A percentile compares a stretch with the other conserved stretches of the same genome.
Conservation (phyloP, 2,329 filamentous ascomycete genomes). For the Phyllosticta paracitricarpa region DNA sequence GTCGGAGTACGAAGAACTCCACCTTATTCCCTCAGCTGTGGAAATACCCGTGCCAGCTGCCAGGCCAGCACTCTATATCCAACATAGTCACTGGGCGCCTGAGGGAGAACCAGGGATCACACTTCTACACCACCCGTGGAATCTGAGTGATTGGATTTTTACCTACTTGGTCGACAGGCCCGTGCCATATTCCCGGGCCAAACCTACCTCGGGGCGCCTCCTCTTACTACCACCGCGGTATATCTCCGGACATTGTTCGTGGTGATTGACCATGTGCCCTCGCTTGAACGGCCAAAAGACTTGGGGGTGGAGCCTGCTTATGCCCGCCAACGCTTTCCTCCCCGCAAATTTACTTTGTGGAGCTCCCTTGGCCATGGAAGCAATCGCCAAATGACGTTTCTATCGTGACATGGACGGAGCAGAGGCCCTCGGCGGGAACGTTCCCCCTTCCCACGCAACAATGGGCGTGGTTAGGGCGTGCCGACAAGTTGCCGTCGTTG, state of each 20-base stretch:
- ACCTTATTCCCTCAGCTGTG: not conserved
- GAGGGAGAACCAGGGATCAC: not conserved
- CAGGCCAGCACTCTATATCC: not conserved
- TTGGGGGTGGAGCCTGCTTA: not conserved
- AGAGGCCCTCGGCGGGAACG: not conserved
- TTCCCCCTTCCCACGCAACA: not conserved
- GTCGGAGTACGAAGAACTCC: not conserved
- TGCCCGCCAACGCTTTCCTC: not conserved
- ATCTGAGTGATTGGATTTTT: not conserved
- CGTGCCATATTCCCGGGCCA: not conserved
- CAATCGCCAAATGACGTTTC: not conserved
- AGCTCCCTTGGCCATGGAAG: not conserved
- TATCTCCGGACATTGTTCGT: not conserved
- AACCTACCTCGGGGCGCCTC: not conserved
- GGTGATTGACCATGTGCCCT: not conserved
- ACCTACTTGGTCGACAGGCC: not conserved
- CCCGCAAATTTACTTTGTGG: not conserved
- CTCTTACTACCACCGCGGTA: not conserved
- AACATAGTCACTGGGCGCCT: not conserved
- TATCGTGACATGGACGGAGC: not conserved
- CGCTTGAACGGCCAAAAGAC: not conserved
- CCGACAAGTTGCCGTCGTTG: not conserved
- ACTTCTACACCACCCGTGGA: not conserved
- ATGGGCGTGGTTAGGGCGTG: not conserved
- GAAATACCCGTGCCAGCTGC: not conserved